phyloP scores from a whole-genome alignment of 73 alveolate genomes.

The Paramecium octaurelia region DNA sequence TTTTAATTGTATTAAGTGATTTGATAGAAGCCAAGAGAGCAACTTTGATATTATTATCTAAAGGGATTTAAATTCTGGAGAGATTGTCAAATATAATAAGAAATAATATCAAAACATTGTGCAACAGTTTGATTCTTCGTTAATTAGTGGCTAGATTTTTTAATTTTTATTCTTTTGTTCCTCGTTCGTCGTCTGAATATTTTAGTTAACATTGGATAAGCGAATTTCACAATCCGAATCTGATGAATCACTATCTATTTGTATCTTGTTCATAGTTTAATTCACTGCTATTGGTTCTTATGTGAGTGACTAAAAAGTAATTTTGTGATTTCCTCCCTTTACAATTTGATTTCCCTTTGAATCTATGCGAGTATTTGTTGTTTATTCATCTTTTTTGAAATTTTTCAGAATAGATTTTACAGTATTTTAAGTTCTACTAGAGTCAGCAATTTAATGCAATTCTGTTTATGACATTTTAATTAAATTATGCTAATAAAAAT shows the following conservation, averaged over 20 bases:
- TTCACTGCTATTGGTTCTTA: not conserved
- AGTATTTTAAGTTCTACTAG: not conserved
- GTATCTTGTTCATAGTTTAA: not conserved
- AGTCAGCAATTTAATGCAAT: not conserved
- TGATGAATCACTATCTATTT: not conserved
- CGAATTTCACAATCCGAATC: not conserved
- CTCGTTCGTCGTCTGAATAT: not conserved
- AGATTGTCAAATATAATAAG: not conserved
- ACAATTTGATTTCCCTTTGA: not conserved
- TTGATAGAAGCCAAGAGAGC: not conserved
- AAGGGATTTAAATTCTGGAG: not conserved
- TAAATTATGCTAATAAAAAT: not conserved
- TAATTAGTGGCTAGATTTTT: not conserved
- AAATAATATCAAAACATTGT: not conserved
- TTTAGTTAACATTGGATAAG: not conserved
- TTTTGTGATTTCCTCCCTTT: not conserved
- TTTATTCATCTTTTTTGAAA: not conserved
- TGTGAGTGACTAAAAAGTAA: not conserved
- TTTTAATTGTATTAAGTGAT: not conserved
- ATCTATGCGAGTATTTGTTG: not conserved
- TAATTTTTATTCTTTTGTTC: not conserved
- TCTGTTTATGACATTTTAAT: not conserved
- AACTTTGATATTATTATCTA: not conserved
- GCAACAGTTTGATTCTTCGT: not conserved
- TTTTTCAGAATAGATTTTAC: not conserved